Percentiles rank a stretch among this genome's conserved stretches.
Evolutionary conservation across 768 basidiomycete species (phyloP).

Genomic region (Leccinellum luteum): DNA sequence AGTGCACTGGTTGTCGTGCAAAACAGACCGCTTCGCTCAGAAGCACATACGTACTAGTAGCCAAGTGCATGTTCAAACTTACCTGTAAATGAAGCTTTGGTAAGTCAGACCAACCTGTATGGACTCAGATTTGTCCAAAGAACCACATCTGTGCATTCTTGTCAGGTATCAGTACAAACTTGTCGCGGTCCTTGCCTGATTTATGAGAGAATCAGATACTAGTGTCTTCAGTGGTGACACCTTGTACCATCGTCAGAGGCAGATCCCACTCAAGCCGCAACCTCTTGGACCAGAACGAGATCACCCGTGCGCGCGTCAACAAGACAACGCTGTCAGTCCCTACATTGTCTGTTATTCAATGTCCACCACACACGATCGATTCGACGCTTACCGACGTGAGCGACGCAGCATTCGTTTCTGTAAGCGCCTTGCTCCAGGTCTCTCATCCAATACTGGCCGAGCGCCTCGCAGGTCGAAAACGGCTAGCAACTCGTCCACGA

Average conservation of each 20-base stretch:
- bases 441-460: constrained; percentile 96
- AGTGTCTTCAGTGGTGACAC: constrained; percentile 85
- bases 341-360: constrained; percentile 53
- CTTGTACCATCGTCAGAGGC: constrained; percentile 81
- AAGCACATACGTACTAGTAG: too few relatives aligned
- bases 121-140: constrained; percentile 72
- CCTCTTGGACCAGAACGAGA: constrained; percentile 84
- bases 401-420: constrained; percentile 82
- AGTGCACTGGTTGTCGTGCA: too few relatives aligned
- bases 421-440: constrained; percentile 89
- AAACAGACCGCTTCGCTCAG: too few relatives aligned
- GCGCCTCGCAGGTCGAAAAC: constrained; percentile 84
- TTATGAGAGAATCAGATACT: constrained; percentile 89
- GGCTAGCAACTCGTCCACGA: constrained; percentile 46
- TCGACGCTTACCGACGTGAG: constrained; percentile 73
- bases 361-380: constrained; percentile 2
- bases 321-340: constrained; percentile 79
- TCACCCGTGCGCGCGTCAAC: constrained; percentile 72
- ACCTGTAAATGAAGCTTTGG: too few relatives aligned
- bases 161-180: constrained; percentile 74
- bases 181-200: constrained; percentile 68
- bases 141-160: constrained; percentile 77
- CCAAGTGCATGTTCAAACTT: too few relatives aligned
- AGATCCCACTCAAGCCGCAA: constrained; percentile 90
- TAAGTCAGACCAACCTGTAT: too few relatives aligned